These are phyloP conservation scores for Nakazawaea laoshanensis DNA, from an alignment of 805 yeast species.

Conservation along the genomic window DNA sequence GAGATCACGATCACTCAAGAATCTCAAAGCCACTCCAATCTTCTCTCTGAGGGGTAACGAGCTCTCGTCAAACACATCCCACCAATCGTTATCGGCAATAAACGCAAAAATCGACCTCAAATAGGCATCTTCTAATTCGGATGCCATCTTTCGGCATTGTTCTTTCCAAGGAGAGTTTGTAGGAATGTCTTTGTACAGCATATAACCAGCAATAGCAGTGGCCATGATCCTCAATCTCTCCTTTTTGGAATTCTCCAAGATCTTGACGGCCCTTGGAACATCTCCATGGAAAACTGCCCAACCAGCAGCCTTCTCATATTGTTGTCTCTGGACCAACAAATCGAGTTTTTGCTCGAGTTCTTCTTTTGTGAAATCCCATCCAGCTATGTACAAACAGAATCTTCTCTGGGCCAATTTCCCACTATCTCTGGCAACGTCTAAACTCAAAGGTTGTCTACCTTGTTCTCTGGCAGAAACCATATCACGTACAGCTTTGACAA, in stretches of 20 bases:
- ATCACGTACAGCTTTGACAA: conserved; percentile 41
- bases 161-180: conserved; percentile 84
- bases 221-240: conserved; percentile 74
- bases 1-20: conserved; percentile 72
- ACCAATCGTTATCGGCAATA: conserved; percentile 92
- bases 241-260: conserved; percentile 65
- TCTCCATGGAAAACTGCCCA: conserved; percentile 96
- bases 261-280: conserved; percentile 69
- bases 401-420: conserved; percentile 58
- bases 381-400: conserved; percentile 75
- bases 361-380: conserved; percentile 76
- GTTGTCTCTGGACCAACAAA: conserved; percentile 46
- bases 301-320: conserved; percentile 88
- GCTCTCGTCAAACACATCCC: conserved; percentile 87
- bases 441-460: conserved; percentile 31
- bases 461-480: conserved; percentile 37
- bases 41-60: conserved; percentile 84
- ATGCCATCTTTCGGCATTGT: conserved; percentile 80
- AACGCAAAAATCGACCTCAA: conserved; percentile 88
- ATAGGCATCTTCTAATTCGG: conserved; percentile 86
- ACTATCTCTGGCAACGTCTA: conserved; percentile 32
- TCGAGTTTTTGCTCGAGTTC: conserved; percentile 67
- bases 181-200: conserved; percentile 49
- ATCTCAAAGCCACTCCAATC: conserved; percentile 84
- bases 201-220: conserved; percentile 88